Evolutionary conservation across 768 basidiomycete species (phyloP), one percentile per base, ranked within the genome.

Genomic region (Auriscalpium microsporum): DNA sequence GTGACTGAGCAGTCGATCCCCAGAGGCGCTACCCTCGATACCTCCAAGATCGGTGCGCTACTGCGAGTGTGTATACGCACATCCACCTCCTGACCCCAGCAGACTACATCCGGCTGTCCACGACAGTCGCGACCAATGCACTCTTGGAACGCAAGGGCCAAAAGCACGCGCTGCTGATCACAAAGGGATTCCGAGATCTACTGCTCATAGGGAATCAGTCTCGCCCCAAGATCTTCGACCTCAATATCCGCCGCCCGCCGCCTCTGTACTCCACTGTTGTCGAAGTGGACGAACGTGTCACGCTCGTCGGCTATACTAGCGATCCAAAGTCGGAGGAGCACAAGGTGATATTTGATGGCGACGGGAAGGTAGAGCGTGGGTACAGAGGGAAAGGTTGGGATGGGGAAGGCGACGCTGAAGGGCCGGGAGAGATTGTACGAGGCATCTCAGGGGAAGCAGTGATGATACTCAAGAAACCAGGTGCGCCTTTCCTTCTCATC

Each of bases 61-160:
- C 8, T 11, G 19, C 44, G 36, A 23, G 19, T 33, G 23, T 2
- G 33, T 33, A 53, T 44, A n/a, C 45, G 10, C 47, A 11, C 35
- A 11, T 13, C 7, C 38, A 13, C 23, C 34, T 51, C 3, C 10
- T 59, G n/a, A 3, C 33, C 46, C 45, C 28, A 47, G 10, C 56
- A 92, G 93, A 95, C 64, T 94, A 92, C 66, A 91, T 95, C 59
- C 82, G 93, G 16, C 73, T 95, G 8, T 93, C 90, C 0, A 96
- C 94, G 0, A 98, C 95, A 0, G 92, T 97, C 4, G 94, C 94
- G 0, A 98, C 95, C 16, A 98, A 97, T 64, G 94, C 95, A 0
- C 78, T 98, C 0, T 79, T 98, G 7, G 95, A 98, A 64, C 84
- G 95, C 48, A 94, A 95, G 69, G 95, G 95, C 1, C 87, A 92